Evolutionary conservation across 2,329 filamentous ascomycete species (phyloP), one percentile per base, ranked within the genome.

Genomic region (Escovopsis sp.): DNA sequence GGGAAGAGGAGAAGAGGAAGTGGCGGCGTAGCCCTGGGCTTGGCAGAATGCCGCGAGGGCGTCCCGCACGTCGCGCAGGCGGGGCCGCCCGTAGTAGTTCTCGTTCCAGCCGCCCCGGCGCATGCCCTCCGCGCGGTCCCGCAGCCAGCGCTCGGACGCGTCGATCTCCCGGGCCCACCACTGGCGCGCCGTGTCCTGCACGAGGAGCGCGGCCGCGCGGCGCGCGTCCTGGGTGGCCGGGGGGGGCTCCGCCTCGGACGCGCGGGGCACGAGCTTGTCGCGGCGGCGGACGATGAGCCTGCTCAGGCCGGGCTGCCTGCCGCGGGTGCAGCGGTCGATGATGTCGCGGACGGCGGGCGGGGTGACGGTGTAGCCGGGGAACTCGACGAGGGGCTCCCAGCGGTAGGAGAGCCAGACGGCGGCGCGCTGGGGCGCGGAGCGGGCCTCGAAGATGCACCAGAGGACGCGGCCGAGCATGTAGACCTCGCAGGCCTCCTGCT

Each of bases 391-490:
- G 2, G 70, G 65, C 47, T 75, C 70, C 52, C 63, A 65, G 13
- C 55, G 56, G 47, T 75, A 75, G 31, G 71, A 75, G 42, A 71
- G 62, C 71, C 71, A 75, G 11, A 72, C 60, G 4, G 68, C 65
- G 2, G 65, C 63, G 40, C 61, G 60, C 44, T 76, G 68, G 2
- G 71, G 70, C 2, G 69, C 70, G 39, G 67, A 68, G 45, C 66
- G 64, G 15, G 68, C 70, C 48, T 76, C 72, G 38, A 76, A 76
- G 13, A 76, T 63, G 46, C 72, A 76, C 70, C 71, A 76, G 32
- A 76, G 55, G 18, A 73, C 58, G 27, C 71, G 62, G 5, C 70
- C 72, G 13, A 76, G 63, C 70, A 75, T 74, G 51, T 74, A 76
- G 1, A 73, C 70, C 48, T 72, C 66, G 15, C 70, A 70, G 0